These are phyloP conservation scores for Penicillium taxi DNA, from an alignment of 495 filamentous ascomycete species.

Conservation along the genomic window DNA sequence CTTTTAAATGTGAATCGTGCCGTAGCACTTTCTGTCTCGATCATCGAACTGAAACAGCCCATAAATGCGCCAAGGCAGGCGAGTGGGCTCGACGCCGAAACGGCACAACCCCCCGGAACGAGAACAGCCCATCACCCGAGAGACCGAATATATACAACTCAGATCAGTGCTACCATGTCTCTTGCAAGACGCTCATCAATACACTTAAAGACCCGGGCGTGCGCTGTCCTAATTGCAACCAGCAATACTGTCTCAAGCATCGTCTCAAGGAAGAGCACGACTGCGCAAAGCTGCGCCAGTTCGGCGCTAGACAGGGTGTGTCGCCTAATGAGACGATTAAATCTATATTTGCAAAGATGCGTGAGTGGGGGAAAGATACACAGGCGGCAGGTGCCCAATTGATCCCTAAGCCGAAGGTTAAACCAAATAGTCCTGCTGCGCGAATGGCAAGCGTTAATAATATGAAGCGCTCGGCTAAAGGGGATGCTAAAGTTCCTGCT, in stretches of 20 bases:
- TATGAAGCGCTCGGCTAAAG: conserved; percentile 81
- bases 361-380: conserved; percentile 59
- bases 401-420: conserved; percentile 44
- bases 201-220: conserved; percentile 71
- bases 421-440: conserved; percentile 51
- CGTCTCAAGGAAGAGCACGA: conserved; percentile 81
- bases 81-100: conserved; percentile 73
- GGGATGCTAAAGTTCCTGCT: conserved; percentile 66
- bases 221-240: conserved; percentile 70
- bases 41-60: conserved; percentile 80
- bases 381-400: conserved; percentile 36
- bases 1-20: conserved; percentile 90
- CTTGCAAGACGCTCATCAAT: conserved; percentile 80
- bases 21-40: conserved; percentile 83
- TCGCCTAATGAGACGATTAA: conserved; percentile 41
- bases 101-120: conserved; percentile 13
- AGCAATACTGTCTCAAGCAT: conserved; percentile 88
- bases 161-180: conserved; percentile 62
- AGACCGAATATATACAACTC: conserved; percentile 54
- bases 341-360: conserved; percentile 55
- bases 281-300: conserved; percentile 61
- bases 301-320: conserved; percentile 46
- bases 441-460: conserved; percentile 57
- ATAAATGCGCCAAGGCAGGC: conserved; percentile 72
- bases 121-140: conserved; percentile 20